These are phyloP conservation scores for Paraphoma chrysanthemicola DNA, from an alignment of 2,329 filamentous ascomycete species.

Conservation along the genomic window DNA sequence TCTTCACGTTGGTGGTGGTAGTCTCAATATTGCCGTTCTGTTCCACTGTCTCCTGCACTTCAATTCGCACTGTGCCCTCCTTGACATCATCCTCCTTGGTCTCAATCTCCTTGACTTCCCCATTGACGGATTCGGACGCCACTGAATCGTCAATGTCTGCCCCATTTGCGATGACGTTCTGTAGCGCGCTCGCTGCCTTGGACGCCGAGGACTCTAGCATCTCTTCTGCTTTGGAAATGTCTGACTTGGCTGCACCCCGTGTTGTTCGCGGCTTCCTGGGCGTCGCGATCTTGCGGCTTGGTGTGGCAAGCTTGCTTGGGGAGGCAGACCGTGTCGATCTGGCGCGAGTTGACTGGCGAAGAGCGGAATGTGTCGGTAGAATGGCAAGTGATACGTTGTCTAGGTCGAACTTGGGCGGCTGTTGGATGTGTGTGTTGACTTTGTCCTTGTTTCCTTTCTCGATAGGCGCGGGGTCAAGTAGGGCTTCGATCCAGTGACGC, in stretches of 20 bases:
- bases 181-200: conserved; percentile 54
- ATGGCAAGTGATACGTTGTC: conserved; percentile 46
- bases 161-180: conserved; percentile 41
- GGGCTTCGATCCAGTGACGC: conserved; percentile 84
- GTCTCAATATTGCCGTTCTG: conserved; percentile 68
- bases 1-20: conserved; percentile 74
- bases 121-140: conserved; percentile 57
- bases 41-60: conserved; percentile 70
- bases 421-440: conserved; percentile 72
- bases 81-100: conserved; percentile 23
- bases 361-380: conserved; percentile 40
- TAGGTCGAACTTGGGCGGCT: conserved; percentile 80
- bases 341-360: conserved; percentile 51
- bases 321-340: conserved; percentile 67
- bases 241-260: conserved; percentile 42
- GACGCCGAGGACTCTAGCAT: conserved; percentile 55
- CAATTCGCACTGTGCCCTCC: conserved; percentile 67
- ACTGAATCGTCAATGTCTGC: conserved; percentile 31
- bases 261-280: conserved; percentile 62
- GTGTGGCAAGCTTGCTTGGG: conserved; percentile 59
- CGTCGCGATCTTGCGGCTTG: conserved; percentile 57
- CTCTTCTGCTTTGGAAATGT: conserved; percentile 38
- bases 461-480: conserved; percentile 88
- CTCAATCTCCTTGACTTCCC: conserved; percentile 35
- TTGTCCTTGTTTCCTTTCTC: conserved; percentile 69